Conservation (phyloP, 345 rosid genomes). For the Citrus trifoliata region DNA sequence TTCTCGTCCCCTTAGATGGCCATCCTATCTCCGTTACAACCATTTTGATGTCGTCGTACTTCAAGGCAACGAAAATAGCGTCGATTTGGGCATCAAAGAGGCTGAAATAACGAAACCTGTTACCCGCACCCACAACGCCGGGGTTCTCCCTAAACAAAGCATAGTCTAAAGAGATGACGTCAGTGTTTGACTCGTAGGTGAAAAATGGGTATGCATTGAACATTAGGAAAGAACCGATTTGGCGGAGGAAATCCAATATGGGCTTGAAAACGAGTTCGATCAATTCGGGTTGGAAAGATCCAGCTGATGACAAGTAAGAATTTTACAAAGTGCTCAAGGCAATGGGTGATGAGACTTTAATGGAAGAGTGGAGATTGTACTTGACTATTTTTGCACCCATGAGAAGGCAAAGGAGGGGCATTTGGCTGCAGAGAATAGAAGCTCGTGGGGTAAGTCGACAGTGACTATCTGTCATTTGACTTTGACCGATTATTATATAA, state of each 20-base stretch:
- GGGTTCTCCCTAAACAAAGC: constrained; percentile 90
- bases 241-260: constrained; percentile 74
- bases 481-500: too few relatives aligned
- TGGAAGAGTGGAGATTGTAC: constrained; percentile 55
- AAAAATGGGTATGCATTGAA: constrained; percentile 89
- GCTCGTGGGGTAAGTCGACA: constrained; percentile 76
- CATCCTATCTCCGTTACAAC: constrained; percentile 91
- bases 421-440: constrained; percentile 63
- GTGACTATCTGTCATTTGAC: constrained; percentile 34
- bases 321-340: constrained; percentile 74
- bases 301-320: constrained; percentile 90
- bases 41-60: constrained; percentile 60
- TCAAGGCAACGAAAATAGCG: constrained; percentile 90
- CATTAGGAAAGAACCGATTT: constrained; percentile 88
- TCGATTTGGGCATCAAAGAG: constrained; percentile 97
- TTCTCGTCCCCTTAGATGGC: constrained; percentile 87
- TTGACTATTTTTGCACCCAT: constrained; percentile 67
- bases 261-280: constrained; percentile 75
- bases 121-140: constrained; percentile 79
- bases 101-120: constrained; percentile 65
- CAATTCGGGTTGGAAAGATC: constrained; percentile 76
- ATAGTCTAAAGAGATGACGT: constrained; percentile 83
- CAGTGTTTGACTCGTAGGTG: constrained; percentile 83
- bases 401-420: constrained; percentile 43
- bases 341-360: constrained; percentile 82